Conservation (phyloP, 129 eudicot genomes). For the Escallonia herrerae region DNA sequence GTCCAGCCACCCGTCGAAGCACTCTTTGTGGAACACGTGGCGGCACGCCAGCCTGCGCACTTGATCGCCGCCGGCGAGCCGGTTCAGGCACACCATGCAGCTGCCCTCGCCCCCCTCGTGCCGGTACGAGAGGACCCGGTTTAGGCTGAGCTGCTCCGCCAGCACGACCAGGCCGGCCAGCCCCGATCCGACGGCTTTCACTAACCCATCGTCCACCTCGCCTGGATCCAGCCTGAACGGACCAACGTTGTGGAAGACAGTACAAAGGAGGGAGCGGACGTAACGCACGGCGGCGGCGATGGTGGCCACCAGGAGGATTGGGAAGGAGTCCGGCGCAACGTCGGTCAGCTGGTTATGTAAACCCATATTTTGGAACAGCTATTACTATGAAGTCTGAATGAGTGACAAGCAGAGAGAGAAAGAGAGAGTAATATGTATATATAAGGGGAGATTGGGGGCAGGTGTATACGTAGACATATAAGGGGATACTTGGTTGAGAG, state of each 20-base stretch:
- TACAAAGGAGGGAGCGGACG: constrained; percentile 41
- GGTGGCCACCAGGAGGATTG: constrained; percentile 28
- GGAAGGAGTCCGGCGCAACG: constrained; percentile 54
- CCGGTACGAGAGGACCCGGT: constrained; percentile 38
- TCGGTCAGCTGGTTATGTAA: constrained; percentile 62
- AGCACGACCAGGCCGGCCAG: constrained; percentile 52
- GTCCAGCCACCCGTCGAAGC: constrained; percentile 80
- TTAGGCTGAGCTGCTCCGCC: constrained; percentile 56
- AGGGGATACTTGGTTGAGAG: not conserved
- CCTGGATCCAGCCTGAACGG: constrained; percentile 16
- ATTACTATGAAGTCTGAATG: too few relatives aligned
- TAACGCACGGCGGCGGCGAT: constrained; percentile 45
- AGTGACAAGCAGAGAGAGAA: too few relatives aligned
- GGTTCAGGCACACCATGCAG: constrained; percentile 73
- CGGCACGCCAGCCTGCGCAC: constrained; percentile 60
- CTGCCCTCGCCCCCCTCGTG: constrained; percentile 10
- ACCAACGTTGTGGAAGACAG: constrained; percentile 32
- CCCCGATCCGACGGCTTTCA: constrained; percentile 53
- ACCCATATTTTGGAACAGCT: constrained; percentile 44
- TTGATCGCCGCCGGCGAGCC: constrained; percentile 46
- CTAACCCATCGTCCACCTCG: constrained; percentile 11
- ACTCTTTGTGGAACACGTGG: constrained; percentile 74
- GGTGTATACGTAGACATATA: not conserved
- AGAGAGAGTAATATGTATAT: too few relatives aligned
- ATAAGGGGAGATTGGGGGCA: too few relatives aligned